A percentile compares a stretch with the other conserved stretches of the same genome.
phyloP scores from a whole-genome alignment of 352 stramenopile species.

The Blastocystis sp. region DNA sequence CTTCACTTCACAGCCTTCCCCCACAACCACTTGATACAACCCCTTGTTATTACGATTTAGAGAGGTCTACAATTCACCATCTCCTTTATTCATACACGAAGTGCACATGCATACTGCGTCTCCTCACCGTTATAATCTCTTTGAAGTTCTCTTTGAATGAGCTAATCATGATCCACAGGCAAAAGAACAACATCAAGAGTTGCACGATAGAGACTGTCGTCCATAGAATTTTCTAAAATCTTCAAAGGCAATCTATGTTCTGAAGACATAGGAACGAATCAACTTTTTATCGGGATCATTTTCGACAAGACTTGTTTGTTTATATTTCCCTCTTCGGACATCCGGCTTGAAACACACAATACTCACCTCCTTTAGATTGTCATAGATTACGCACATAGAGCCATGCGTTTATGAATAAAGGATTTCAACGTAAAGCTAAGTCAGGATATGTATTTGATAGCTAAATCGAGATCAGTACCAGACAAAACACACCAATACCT shows the following conservation, averaged over 20 bases:
- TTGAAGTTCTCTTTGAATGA: neutral
- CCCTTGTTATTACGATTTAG: neutral
- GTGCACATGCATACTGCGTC: neutral
- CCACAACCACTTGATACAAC: constrained; percentile 44
- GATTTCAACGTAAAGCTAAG: neutral
- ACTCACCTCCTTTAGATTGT: neutral
- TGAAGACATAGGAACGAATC: neutral
- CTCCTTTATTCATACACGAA: neutral
- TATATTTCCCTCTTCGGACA: neutral
- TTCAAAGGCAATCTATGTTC: neutral
- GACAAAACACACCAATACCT: constrained; percentile 1
- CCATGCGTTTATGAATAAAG: neutral
- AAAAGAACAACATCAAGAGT: neutral
- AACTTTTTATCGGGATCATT: neutral
- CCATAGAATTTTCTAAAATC: neutral
- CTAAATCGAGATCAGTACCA: neutral
- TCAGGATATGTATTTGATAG: constrained; percentile 54
- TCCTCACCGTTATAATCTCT: neutral
- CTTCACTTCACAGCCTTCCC: neutral
- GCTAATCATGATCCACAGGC: neutral
- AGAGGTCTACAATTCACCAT: neutral
- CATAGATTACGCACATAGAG: constrained; percentile 16
- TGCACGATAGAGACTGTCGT: neutral
- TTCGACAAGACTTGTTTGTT: neutral
- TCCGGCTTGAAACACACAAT: constrained; percentile 44